Conservation (phyloP, 1,139 yeast species). For the Scheffersomyces parashehatae region DNA sequence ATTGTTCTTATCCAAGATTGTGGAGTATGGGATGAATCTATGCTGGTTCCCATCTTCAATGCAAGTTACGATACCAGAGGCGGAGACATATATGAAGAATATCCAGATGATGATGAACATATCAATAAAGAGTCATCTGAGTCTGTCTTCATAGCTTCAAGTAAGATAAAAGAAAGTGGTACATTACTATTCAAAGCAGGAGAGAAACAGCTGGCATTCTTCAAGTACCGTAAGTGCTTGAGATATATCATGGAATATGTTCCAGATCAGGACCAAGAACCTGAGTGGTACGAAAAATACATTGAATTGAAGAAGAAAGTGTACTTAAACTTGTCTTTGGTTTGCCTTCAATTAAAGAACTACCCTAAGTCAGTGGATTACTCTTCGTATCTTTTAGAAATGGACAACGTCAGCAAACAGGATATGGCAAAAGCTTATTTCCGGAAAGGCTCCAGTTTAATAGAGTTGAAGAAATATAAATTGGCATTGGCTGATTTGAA, state of each 20-base stretch:
- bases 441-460: slow-evolving; percentile 56
- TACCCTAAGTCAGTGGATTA: slow-evolving; percentile 50
- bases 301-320: slow-evolving; percentile 57
- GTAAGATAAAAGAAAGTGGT: slow-evolving; percentile 66
- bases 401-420: slow-evolving; percentile 28
- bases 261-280: slow-evolving; percentile 69
- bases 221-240: slow-evolving; percentile 64
- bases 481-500: slow-evolving; percentile 49
- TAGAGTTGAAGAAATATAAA: slow-evolving; percentile 45
- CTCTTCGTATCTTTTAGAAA: slow-evolving; percentile 56
- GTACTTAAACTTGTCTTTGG: slow-evolving; percentile 61
- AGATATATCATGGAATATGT: slow-evolving; percentile 69
- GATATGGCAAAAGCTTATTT: slow-evolving; percentile 66
- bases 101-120: slow-evolving; percentile 66
- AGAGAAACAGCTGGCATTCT: slow-evolving; percentile 48
- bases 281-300: slow-evolving; percentile 52
- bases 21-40: slow-evolving; percentile 62
- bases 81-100: slow-evolving; percentile 73
- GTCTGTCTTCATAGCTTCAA: slow-evolving; percentile 52
- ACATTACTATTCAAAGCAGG: slow-evolving; percentile 56
- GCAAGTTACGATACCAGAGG: slow-evolving; percentile 63
- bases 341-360: slow-evolving; percentile 47
- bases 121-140: slow-evolving; percentile 60
- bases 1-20: slow-evolving; percentile 56
- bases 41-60: slow-evolving; percentile 56